Evolutionary conservation across 371 early-diverging fungal species (phyloP).

Genomic region (Lichtheimia ramosa): DNA sequence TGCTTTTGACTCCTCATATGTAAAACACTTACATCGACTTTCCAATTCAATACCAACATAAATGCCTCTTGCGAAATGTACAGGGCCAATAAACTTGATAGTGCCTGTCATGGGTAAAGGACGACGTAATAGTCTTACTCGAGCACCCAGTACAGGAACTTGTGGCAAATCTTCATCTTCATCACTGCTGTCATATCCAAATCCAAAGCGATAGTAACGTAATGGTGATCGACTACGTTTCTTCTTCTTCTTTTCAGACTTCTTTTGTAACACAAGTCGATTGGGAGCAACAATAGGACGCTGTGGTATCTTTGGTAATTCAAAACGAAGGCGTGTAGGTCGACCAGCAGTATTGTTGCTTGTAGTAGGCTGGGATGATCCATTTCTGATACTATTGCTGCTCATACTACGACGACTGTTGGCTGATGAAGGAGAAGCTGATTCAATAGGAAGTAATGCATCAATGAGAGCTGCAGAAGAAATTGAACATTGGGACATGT

Average conservation of each 20-base stretch:
- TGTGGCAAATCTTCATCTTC: slow-evolving; percentile 19
- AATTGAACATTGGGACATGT: too few relatives aligned
- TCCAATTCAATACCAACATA: slow-evolving; percentile 49
- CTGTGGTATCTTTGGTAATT: slow-evolving; percentile 18
- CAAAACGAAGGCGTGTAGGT: slow-evolving; percentile 24
- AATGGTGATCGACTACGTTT: slow-evolving; percentile 14
- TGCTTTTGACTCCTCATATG: not conserved
- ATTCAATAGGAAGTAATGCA: not conserved
- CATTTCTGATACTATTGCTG: too few relatives aligned
- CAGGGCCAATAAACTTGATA: slow-evolving; percentile 42
- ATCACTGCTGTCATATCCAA: slow-evolving; percentile 16
- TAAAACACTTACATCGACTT: slow-evolving; percentile 34
- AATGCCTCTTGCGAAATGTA: slow-evolving; percentile 38
- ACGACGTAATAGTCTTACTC: slow-evolving; percentile 34
- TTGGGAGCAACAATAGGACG: slow-evolving; percentile 6
- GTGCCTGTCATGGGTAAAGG: slow-evolving; percentile 42
- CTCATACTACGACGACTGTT: not conserved
- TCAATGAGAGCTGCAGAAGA: not conserved
- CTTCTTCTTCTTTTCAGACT: not conserved
- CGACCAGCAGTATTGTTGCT: not conserved
- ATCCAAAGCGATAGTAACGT: slow-evolving; percentile 15
- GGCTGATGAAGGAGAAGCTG: not conserved
- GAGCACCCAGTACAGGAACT: slow-evolving; percentile 31
- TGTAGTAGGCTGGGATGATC: not conserved
- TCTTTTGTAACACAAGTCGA: not conserved